Percentiles rank a stretch among this genome's conserved stretches.
These are phyloP conservation scores for Rhodotorula kratochvilovae DNA, from an alignment of 768 basidiomycete species.

Conservation along the genomic window DNA sequence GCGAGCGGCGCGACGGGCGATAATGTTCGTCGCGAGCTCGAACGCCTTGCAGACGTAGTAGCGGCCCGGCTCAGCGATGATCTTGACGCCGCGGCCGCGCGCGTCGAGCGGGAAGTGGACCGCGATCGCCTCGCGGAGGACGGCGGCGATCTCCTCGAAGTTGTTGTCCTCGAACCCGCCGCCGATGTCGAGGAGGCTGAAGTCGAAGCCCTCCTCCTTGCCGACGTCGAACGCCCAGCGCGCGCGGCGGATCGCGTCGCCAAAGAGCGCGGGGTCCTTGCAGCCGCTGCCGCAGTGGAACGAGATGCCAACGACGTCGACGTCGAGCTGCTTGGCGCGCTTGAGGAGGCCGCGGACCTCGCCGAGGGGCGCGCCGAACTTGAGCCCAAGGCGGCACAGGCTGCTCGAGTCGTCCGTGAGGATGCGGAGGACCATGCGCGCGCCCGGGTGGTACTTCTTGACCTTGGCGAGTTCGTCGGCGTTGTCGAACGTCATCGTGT, in stretches of 20 bases:
- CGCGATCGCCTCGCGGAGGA: conserved; percentile 67
- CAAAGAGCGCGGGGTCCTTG: conserved; percentile 84
- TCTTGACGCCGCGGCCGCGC: conserved; percentile 57
- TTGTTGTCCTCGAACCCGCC: conserved; percentile 90
- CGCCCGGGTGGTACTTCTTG: conserved; percentile 68
- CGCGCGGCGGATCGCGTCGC: conserved; percentile 80
- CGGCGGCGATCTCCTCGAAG: conserved; percentile 71
- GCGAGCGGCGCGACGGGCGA: conserved; percentile 66
- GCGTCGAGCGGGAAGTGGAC: conserved; percentile 65
- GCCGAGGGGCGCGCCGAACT: conserved; percentile 86
- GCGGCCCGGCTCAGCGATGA: conserved; percentile 93
- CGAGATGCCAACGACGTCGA: conserved; percentile 88
- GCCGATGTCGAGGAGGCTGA: conserved; percentile 83
- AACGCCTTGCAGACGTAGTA: conserved; percentile 64
- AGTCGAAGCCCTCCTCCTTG: conserved; percentile 68
- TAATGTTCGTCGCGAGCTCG: conserved; percentile 85
- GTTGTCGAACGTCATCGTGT: conserved; percentile 98
- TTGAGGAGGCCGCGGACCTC: conserved; percentile 72
- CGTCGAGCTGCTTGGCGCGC: conserved; percentile 68
- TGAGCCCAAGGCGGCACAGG: conserved; percentile 85
- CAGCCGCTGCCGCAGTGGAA: conserved; percentile 98
- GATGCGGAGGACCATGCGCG: conserved; percentile 87
- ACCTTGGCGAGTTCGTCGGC: conserved; percentile 93
- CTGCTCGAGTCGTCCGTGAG: conserved; percentile 97
- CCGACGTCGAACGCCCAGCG: conserved; percentile 84